A percentile compares a stretch with the other conserved stretches of the same genome.
Conservation (phyloP, 208 protist genomes). For the Trypanosoma rangeli region DNA sequence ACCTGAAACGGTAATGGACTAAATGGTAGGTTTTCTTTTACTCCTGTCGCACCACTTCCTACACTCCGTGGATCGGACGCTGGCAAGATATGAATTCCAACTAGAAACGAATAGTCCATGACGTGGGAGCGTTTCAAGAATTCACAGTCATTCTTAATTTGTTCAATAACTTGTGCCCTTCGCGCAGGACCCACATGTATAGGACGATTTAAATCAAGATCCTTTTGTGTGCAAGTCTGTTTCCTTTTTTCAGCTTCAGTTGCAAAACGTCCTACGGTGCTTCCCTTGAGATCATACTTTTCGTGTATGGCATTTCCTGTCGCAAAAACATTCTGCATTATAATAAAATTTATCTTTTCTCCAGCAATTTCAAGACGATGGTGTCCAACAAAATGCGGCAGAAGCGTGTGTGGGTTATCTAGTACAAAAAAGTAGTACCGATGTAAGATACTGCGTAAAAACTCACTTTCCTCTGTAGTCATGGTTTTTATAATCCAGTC, state of each 20-base stretch:
- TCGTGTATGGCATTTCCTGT: slow-evolving; percentile 89
- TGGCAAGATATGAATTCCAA: slow-evolving; percentile 87
- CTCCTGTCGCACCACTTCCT: neutral
- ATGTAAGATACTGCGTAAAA: slow-evolving; percentile 88
- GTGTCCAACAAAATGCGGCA: slow-evolving; percentile 92
- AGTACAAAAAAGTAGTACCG: slow-evolving; percentile 91
- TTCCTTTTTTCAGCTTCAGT: slow-evolving; percentile 76
- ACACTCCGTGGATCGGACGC: neutral
- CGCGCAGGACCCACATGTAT: slow-evolving; percentile 72
- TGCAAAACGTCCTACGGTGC: slow-evolving; percentile 88
- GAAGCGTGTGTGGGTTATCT: slow-evolving; percentile 87
- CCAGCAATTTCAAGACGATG: slow-evolving; percentile 67
- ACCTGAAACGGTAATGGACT: neutral
- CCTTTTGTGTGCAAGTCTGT: slow-evolving; percentile 90
- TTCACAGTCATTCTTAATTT: slow-evolving; percentile 85
- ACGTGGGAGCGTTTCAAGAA: slow-evolving; percentile 87
- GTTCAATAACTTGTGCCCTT: slow-evolving; percentile 73
- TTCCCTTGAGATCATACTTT: slow-evolving; percentile 95
- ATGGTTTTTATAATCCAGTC: slow-evolving; percentile 95
- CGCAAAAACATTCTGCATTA: slow-evolving; percentile 95
- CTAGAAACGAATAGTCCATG: slow-evolving; percentile 94
- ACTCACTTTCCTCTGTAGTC: slow-evolving; percentile 83
- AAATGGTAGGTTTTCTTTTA: neutral
- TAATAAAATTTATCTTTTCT: slow-evolving; percentile 81
- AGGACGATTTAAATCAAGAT: slow-evolving; percentile 85